Conservation (phyloP, 306 rosid species). For the Citrullus mucosospermus region DNA sequence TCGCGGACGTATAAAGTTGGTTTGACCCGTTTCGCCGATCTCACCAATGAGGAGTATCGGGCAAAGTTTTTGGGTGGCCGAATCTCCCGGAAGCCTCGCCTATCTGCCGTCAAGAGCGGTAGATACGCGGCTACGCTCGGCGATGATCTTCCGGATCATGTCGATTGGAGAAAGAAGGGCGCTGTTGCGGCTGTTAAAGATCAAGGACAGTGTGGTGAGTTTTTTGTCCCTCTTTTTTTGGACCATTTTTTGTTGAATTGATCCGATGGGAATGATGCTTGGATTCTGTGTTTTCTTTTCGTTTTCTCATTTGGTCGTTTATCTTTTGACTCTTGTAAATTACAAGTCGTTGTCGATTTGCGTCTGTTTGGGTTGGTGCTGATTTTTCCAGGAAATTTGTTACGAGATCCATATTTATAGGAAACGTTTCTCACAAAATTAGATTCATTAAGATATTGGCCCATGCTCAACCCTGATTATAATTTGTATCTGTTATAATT, state of each 20-base stretch:
- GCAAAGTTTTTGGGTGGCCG: constrained; percentile 29
- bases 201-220: constrained; percentile 95
- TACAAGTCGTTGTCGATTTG: neutral
- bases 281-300: neutral
- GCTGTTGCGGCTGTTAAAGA: constrained; percentile 63
- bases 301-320: neutral
- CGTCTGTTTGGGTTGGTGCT: neutral
- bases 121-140: constrained; percentile 34
- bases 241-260: neutral
- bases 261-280: neutral
- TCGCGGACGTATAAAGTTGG: constrained; percentile 36
- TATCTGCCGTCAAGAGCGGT: constrained; percentile 17
- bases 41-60: constrained; percentile 61
- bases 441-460: neutral
- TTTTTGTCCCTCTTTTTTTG: neutral
- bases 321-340: neutral
- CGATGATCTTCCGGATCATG: constrained; percentile 42
- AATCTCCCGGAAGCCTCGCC: neutral
- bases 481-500: neutral
- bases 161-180: constrained; percentile 79
- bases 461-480: neutral
- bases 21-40: constrained; percentile 61
- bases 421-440: neutral
- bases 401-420: neutral
- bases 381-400: constrained; percentile 6